Conservation (phyloP, 306 rosid species). For the Lotus japonicus region DNA sequence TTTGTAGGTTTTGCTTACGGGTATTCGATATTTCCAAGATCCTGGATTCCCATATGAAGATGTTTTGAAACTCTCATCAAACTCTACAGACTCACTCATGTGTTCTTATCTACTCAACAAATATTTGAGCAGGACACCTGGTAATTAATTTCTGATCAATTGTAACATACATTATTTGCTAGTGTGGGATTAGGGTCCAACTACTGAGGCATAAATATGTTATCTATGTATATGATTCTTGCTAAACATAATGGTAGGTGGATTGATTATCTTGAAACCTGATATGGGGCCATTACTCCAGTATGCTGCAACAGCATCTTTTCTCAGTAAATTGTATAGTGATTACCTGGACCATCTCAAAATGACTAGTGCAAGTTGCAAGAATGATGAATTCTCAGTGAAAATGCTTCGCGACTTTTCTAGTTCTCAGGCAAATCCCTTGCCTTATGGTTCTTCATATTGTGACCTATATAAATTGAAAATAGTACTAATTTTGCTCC, state of each 20-base stretch:
- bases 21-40: constrained; percentile 59
- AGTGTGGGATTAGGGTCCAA: background rate
- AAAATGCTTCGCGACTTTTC: constrained; percentile 46
- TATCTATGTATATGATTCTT: constrained; percentile 11
- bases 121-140: constrained; percentile 44
- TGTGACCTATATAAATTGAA: background rate
- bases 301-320: constrained; percentile 74
- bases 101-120: constrained; percentile 47
- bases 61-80: constrained; percentile 38
- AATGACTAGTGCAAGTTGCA: constrained; percentile 36
- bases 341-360: constrained; percentile 64
- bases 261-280: constrained; percentile 54
- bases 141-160: constrained; percentile 31
- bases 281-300: constrained; percentile 44
- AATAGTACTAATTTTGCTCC: background rate
- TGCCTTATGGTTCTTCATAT: background rate
- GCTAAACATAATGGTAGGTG: constrained; percentile 35
- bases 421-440: constrained; percentile 49
- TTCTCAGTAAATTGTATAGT: constrained; percentile 62
- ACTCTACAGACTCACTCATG: constrained; percentile 47
- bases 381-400: constrained; percentile 34
- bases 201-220: background rate
- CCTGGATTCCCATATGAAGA: constrained; percentile 54
- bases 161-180: background rate
- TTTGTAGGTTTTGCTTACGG: constrained; percentile 58